A percentile compares a stretch with the other conserved stretches of the same genome.
Evolutionary conservation across 2,329 filamentous ascomycete genomes (phyloP).

Genomic region (Aureobasidium mangrovei): DNA sequence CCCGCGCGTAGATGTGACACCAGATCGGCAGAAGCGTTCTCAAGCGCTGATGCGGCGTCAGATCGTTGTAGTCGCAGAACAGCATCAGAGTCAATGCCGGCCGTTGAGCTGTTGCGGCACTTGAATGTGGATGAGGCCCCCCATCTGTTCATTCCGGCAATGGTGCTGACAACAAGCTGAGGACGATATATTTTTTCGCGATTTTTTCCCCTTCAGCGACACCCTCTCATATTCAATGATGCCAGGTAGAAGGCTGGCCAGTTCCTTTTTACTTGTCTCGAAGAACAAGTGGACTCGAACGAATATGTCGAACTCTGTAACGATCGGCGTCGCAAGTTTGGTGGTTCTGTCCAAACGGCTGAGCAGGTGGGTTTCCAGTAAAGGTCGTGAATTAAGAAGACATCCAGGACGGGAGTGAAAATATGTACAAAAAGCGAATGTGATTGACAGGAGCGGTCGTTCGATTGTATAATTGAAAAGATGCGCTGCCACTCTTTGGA

Average conservation of each 20-base stretch:
- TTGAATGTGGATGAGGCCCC: background rate
- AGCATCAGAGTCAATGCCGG: background rate
- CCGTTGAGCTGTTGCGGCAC: slow-evolving; percentile 5
- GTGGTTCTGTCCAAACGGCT: background rate
- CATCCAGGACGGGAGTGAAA: background rate
- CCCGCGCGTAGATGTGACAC: background rate
- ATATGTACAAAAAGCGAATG: slow-evolving; percentile 2
- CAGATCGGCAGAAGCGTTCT: background rate
- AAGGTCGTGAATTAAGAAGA: background rate
- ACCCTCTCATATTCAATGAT: background rate
- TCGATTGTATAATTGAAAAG: background rate
- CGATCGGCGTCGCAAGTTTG: slow-evolving; percentile 10
- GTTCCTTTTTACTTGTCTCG: background rate
- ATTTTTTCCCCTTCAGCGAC: background rate
- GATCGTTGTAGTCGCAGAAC: background rate
- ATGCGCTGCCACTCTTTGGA: background rate
- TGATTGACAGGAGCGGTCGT: background rate
- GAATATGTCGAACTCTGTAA: slow-evolving; percentile 10
- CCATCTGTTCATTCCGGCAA: slow-evolving; percentile 9
- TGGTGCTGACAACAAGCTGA: background rate
- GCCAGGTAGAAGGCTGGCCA: background rate
- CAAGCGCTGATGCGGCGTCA: background rate
- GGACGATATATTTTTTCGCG: background rate
- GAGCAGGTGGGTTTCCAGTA: background rate
- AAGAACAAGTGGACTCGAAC: background rate